Percentiles rank a stretch among this genome's conserved stretches.
Conservation (phyloP, 805 yeast species). For the Candida ovalis region DNA sequence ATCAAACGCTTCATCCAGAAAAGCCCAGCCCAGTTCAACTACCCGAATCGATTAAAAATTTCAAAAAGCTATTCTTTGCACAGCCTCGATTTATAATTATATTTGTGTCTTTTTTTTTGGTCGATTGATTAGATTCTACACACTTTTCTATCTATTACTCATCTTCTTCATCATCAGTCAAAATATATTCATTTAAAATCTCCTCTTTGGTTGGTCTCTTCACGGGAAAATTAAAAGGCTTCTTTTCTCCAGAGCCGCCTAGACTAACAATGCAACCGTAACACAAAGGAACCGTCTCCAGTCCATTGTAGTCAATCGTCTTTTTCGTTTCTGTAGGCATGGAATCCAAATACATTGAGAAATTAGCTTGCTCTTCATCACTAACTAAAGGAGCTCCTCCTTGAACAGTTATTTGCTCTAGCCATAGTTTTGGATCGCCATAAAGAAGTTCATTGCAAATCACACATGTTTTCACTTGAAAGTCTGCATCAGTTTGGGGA, state of each 20-base stretch:
- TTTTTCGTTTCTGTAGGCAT: neutral
- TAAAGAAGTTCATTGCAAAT: constrained; percentile 55
- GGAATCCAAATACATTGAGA: constrained; percentile 18
- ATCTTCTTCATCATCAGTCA: constrained; percentile 22
- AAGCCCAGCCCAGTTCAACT: neutral
- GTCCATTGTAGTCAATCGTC: neutral
- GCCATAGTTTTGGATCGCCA: constrained; percentile 62
- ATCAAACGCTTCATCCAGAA: too few relatives aligned
- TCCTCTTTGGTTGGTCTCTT: constrained; percentile 23
- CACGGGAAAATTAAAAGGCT: constrained; percentile 31
- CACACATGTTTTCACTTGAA: constrained; percentile 37
- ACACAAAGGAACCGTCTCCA: constrained; percentile 43
- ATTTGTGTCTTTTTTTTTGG: neutral
- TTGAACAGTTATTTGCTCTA: constrained; percentile 61
- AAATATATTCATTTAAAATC: constrained; percentile 26
- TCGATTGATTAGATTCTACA: too few relatives aligned
- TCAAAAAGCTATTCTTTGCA: neutral
- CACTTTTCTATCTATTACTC: neutral
- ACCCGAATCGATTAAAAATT: neutral
- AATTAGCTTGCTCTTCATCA: constrained; percentile 37
- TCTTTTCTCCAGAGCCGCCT: constrained; percentile 37
- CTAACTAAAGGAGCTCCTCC: constrained; percentile 46
- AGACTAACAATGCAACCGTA: constrained; percentile 74
- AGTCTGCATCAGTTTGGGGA: constrained; percentile 30
- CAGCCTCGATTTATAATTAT: neutral